Conservation (phyloP, 208 protist species). For the Crithidia acanthocephali region DNA sequence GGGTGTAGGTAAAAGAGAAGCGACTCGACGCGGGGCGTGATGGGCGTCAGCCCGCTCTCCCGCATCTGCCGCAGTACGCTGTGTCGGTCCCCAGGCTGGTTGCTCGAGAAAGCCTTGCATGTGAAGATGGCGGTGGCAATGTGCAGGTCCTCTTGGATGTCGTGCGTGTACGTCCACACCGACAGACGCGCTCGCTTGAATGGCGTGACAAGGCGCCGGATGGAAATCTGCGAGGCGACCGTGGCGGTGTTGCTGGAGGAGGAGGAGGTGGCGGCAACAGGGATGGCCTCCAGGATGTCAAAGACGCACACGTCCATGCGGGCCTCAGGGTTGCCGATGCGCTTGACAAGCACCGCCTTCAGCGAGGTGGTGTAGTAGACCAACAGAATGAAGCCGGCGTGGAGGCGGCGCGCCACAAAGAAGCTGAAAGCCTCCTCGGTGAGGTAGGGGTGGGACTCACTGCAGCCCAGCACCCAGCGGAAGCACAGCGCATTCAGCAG, state of each 20-base stretch:
- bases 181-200: slow-evolving; percentile 26
- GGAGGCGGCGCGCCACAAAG: slow-evolving; percentile 62
- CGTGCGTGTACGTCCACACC: slow-evolving; percentile 32
- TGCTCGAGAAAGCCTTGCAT: slow-evolving; percentile 52
- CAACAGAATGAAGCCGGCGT: slow-evolving; percentile 52
- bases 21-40: slow-evolving; percentile 51
- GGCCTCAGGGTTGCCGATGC: slow-evolving; percentile 14
- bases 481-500: slow-evolving; percentile 55
- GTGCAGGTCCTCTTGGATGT: slow-evolving; percentile 64
- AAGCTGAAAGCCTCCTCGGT: slow-evolving; percentile 58
- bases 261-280: neutral
- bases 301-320: slow-evolving; percentile 38
- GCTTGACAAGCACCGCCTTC: slow-evolving; percentile 48
- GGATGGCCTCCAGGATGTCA: slow-evolving; percentile 50
- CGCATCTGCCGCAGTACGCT: slow-evolving; percentile 15
- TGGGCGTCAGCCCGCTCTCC: slow-evolving; percentile 31
- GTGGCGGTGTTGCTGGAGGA: neutral
- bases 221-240: slow-evolving; percentile 24
- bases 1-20: slow-evolving; percentile 56
- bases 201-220: slow-evolving; percentile 41
- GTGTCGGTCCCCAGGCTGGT: slow-evolving; percentile 12
- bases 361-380: slow-evolving; percentile 47
- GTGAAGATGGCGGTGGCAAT: slow-evolving; percentile 75
- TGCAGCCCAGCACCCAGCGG: slow-evolving; percentile 56
- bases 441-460: slow-evolving; percentile 43